Conservation (phyloP, 2,329 filamentous ascomycete genomes). For the Tolypocladium guangdongense region DNA sequence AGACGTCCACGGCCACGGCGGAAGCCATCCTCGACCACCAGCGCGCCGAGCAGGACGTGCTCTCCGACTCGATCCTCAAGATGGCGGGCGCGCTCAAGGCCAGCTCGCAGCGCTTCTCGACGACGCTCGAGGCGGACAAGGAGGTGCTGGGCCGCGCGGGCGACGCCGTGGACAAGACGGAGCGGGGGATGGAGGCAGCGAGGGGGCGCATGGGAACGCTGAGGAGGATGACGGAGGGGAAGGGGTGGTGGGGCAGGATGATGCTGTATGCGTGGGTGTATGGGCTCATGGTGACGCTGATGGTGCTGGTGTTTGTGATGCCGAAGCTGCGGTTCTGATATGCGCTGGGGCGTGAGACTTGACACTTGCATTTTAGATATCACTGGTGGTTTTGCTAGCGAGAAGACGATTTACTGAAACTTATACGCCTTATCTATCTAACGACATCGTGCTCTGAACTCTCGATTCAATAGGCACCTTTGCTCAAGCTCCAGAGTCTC, state of each 20-base stretch:
- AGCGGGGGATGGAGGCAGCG: slow-evolving; percentile 64
- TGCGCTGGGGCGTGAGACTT: background rate
- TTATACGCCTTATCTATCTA: too few species aligned
- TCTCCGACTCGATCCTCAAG: slow-evolving; percentile 70
- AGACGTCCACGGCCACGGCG: slow-evolving; percentile 38
- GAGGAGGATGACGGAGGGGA: slow-evolving; percentile 72
- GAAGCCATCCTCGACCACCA: slow-evolving; percentile 69
- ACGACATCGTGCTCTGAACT: too few species aligned
- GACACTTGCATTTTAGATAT: background rate
- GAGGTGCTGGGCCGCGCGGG: slow-evolving; percentile 60
- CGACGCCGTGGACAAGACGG: slow-evolving; percentile 67
- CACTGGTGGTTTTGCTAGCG: background rate
- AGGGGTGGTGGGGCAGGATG: slow-evolving; percentile 77
- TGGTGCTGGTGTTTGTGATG: slow-evolving; percentile 73
- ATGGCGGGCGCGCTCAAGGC: slow-evolving; percentile 71
- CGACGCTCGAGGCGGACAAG: slow-evolving; percentile 60
- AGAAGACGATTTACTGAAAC: background rate
- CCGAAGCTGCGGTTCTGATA: slow-evolving; percentile 76
- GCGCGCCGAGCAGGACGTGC: slow-evolving; percentile 68
- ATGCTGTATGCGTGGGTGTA: slow-evolving; percentile 78
- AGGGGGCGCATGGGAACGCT: slow-evolving; percentile 67
- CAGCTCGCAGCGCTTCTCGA: slow-evolving; percentile 60
- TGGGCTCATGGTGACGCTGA: slow-evolving; percentile 64
- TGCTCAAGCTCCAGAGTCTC: too few species aligned
- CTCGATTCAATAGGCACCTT: too few species aligned